Conservation (phyloP, 1,139 yeast species). For the Eremothecium cymbalariae region DNA sequence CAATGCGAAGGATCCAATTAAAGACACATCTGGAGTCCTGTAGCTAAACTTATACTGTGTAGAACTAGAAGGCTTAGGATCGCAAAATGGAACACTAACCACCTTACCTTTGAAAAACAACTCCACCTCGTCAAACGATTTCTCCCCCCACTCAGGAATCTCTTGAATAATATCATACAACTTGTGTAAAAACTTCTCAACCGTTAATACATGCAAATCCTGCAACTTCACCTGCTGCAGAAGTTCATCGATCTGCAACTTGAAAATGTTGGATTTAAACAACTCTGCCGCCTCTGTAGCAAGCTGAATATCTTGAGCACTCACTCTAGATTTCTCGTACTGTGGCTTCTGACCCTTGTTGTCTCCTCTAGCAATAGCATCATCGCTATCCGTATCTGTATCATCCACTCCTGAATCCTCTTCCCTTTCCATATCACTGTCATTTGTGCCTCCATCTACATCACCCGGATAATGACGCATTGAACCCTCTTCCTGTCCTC, state of each 20-base stretch:
- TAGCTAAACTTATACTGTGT: slow-evolving; percentile 65
- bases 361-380: slow-evolving; percentile 17
- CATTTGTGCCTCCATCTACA: slow-evolving; percentile 7
- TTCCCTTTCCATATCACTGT: slow-evolving; percentile 16
- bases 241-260: slow-evolving; percentile 86
- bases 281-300: slow-evolving; percentile 92
- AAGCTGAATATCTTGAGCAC: slow-evolving; percentile 76
- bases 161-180: slow-evolving; percentile 61
- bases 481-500: slow-evolving; percentile 1
- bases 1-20: slow-evolving; percentile 84
- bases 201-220: slow-evolving; percentile 53
- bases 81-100: slow-evolving; percentile 75
- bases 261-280: slow-evolving; percentile 90
- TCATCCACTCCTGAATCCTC: slow-evolving; percentile 14
- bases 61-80: slow-evolving; percentile 64
- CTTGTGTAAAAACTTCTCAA: slow-evolving; percentile 73
- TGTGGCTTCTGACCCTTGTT: slow-evolving; percentile 17
- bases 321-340: slow-evolving; percentile 10
- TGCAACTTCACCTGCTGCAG: slow-evolving; percentile 69
- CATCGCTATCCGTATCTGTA: slow-evolving; percentile 16
- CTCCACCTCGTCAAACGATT: slow-evolving; percentile 47
- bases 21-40: slow-evolving; percentile 63
- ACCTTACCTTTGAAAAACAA: slow-evolving; percentile 42
- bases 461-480: background rate
- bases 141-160: slow-evolving; percentile 47